Evolutionary conservation across 495 filamentous ascomycete genomes (phyloP).

Genomic region (Baudoinia panamericana): DNA sequence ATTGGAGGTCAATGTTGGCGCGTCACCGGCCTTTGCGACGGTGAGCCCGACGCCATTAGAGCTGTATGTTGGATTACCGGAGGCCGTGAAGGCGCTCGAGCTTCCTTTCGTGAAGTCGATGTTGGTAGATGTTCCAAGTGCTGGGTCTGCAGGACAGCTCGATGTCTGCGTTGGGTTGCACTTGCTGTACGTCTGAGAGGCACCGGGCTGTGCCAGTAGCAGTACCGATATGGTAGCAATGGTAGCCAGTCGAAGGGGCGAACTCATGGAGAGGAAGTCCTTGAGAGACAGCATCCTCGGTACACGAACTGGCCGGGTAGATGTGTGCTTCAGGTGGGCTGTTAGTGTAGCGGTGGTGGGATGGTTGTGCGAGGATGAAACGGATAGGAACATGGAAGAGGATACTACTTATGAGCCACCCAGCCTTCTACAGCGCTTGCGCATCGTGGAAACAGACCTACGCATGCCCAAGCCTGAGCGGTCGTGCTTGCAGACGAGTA

Average conservation of each 20-base stretch:
- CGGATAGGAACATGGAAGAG: constrained; percentile 6
- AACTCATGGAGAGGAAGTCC: constrained; percentile 17
- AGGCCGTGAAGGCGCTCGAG: constrained; percentile 53
- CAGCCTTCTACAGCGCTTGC: too few relatives aligned
- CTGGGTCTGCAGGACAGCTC: constrained; percentile 64
- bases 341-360: constrained; percentile 3
- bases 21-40: constrained; percentile 68
- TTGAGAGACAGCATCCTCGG: constrained; percentile 8
- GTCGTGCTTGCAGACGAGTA: too few relatives aligned
- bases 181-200: constrained; percentile 49
- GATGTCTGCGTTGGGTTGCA: constrained; percentile 51
- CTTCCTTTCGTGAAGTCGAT: constrained; percentile 68
- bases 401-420: constrained; percentile 8
- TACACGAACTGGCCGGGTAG: neutral
- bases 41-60: constrained; percentile 71
- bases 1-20: constrained; percentile 63
- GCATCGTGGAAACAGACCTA: too few relatives aligned
- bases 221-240: constrained; percentile 21
- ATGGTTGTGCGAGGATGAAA: constrained; percentile 10
- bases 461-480: too few relatives aligned
- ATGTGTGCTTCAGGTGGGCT: neutral
- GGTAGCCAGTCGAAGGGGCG: constrained; percentile 13
- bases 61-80: constrained; percentile 56
- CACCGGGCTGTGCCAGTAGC: constrained; percentile 19
- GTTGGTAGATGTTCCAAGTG: constrained; percentile 62